Evolutionary conservation across 2,329 filamentous ascomycete genomes (phyloP).

Genomic region (Neofusicoccum sp.): DNA sequence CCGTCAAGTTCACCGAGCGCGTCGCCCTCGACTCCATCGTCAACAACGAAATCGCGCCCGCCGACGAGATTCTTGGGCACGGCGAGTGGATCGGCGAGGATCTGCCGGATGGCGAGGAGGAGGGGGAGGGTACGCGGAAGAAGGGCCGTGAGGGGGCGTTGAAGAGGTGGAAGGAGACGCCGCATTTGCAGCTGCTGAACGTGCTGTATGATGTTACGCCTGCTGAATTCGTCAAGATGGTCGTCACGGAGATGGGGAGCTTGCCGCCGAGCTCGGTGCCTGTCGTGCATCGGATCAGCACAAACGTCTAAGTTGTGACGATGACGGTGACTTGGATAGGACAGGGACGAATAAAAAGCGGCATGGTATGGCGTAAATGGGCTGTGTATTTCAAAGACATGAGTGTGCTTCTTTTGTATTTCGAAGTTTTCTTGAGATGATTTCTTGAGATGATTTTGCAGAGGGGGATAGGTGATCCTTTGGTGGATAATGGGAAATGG

Average conservation of each 20-base stretch:
- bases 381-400: not conserved
- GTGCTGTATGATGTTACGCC: conserved; percentile 92
- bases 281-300: conserved; percentile 61
- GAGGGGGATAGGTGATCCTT: not conserved
- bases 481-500: not conserved
- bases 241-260: conserved; percentile 88
- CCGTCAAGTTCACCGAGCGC: conserved; percentile 88
- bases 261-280: conserved; percentile 84
- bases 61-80: conserved; percentile 59
- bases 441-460: not conserved
- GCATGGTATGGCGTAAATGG: conserved; percentile 9
- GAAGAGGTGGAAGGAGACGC: conserved; percentile 35
- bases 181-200: conserved; percentile 59
- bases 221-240: conserved; percentile 79
- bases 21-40: conserved; percentile 91
- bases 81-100: conserved; percentile 37
- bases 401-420: not conserved
- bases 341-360: not conserved
- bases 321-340: not conserved
- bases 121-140: conserved; percentile 40
- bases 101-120: conserved; percentile 28
- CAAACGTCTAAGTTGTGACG: conserved; percentile 18
- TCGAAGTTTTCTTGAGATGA: not conserved
- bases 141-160: conserved; percentile 38
- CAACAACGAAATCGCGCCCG: conserved; percentile 84